Conservation (phyloP, 495 filamentous ascomycete genomes). For the Aspergillus avenaceus region DNA sequence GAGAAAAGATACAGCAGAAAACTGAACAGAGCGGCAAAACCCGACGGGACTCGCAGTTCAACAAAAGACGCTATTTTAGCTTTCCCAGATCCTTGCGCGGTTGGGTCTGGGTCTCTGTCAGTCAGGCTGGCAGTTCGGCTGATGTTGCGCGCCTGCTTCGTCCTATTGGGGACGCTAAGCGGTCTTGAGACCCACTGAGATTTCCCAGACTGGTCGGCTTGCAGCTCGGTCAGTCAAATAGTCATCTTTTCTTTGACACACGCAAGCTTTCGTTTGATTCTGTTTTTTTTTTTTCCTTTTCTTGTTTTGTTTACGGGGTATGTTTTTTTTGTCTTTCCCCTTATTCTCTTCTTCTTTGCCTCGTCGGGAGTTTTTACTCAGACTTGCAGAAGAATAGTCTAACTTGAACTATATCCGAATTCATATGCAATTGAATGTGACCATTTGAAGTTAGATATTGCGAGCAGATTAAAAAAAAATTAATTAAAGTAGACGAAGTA, state of each 20-base stretch:
- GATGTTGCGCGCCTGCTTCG: not conserved
- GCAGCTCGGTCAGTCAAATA: not conserved
- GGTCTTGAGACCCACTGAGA: not conserved
- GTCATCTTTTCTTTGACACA: too few relatives aligned
- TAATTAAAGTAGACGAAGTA: too few relatives aligned
- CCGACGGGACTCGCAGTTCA: not conserved
- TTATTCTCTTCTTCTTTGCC: not conserved
- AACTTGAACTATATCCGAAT: too few relatives aligned
- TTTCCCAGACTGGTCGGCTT: not conserved
- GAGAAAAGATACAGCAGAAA: not conserved
- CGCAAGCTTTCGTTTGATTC: not conserved
- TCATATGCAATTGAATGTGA: too few relatives aligned
- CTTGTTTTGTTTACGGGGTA: not conserved
- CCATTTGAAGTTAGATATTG: too few relatives aligned
- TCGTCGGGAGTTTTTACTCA: too few relatives aligned
- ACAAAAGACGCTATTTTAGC: not conserved
- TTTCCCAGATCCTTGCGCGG: constrained; percentile 4
- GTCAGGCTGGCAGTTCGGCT: not conserved
- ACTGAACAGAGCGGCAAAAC: not conserved
- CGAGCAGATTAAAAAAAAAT: too few relatives aligned
- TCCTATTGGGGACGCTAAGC: not conserved
- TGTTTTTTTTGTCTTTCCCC: not conserved
- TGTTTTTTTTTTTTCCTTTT: constrained; percentile 1
- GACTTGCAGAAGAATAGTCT: too few relatives aligned
- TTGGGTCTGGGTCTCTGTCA: not conserved